These are phyloP conservation scores for Cyclotella choctawhatcheeana DNA, from an alignment of 108 stramenopile species.

Conservation along the genomic window DNA sequence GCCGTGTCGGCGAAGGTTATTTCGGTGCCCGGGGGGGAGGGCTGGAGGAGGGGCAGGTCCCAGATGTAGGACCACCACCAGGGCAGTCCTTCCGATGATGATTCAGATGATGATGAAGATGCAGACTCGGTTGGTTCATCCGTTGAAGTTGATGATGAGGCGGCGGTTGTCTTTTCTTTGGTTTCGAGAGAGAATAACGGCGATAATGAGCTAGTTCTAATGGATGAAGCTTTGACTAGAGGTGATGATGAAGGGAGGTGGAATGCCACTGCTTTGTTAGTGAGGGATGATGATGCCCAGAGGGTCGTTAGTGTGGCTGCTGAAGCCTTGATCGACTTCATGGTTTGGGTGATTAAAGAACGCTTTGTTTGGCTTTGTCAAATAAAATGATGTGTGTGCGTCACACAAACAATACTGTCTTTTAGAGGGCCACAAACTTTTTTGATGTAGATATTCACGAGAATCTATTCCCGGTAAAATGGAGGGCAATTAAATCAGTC, in stretches of 20 bases:
- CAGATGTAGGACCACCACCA: slow-evolving; percentile 93
- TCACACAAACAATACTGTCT: no score
- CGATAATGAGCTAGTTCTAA: not conserved
- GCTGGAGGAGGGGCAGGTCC: slow-evolving; percentile 75
- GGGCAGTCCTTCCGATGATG: slow-evolving; percentile 66
- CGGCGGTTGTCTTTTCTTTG: slow-evolving; percentile 8
- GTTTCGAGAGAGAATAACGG: slow-evolving; percentile 5
- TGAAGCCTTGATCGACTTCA: slow-evolving; percentile 22
- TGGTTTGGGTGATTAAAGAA: not conserved
- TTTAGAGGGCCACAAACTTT: no score
- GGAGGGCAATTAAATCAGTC: no score
- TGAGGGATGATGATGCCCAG: slow-evolving; percentile 1
- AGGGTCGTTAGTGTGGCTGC: slow-evolving; percentile 16
- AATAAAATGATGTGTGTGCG: no score
- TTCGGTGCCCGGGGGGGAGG: slow-evolving; percentile 64
- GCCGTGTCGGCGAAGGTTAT: slow-evolving; percentile 84
- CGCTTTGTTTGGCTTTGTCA: no score
- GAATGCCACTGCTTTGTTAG: not conserved
- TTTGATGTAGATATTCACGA: no score
- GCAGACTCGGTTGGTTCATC: not conserved
- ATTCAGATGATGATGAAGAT: not conserved
- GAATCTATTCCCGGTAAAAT: no score
- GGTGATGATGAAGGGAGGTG: not conserved
- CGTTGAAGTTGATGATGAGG: not conserved
- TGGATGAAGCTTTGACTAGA: not conserved